Evolutionary conservation across 768 basidiomycete species (phyloP).

Genomic region (Pisolithus orientalis): DNA sequence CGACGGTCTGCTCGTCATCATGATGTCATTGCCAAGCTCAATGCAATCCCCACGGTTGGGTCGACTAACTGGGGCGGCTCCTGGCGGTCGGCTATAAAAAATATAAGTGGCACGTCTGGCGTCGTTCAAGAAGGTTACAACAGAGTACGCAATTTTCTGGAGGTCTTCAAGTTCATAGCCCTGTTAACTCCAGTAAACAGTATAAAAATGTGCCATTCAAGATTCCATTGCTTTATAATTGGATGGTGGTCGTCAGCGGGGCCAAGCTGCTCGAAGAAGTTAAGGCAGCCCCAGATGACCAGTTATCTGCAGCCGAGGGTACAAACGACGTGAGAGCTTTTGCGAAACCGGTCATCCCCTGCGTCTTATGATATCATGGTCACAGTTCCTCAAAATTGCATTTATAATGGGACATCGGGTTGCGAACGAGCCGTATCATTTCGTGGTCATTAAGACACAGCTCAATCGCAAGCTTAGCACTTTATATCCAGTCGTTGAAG

Average conservation of each 20-base stretch:
- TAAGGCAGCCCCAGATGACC: slow-evolving; percentile 31
- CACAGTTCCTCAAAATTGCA: slow-evolving; percentile 30
- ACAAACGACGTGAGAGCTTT: slow-evolving; percentile 27
- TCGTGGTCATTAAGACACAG: slow-evolving; percentile 17
- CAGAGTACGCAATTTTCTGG: not conserved
- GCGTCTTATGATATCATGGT: not conserved
- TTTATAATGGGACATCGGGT: slow-evolving; percentile 33
- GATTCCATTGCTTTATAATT: slow-evolving; percentile 20
- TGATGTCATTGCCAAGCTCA: not conserved
- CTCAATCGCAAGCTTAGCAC: slow-evolving; percentile 34
- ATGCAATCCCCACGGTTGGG: not conserved
- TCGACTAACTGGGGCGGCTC: not conserved
- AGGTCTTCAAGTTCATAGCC: not conserved
- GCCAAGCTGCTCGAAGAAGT: slow-evolving; percentile 33
- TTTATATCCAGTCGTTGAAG: slow-evolving; percentile 35
- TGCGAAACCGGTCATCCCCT: not conserved
- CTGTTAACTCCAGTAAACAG: slow-evolving; percentile 6
- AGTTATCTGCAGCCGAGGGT: slow-evolving; percentile 29
- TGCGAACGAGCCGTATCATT: slow-evolving; percentile 21
- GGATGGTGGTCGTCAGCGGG: slow-evolving; percentile 35
- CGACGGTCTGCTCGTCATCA: not conserved
- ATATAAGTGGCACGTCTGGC: not conserved
- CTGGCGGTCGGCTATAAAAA: not conserved
- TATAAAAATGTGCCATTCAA: slow-evolving; percentile 24
- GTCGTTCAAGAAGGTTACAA: not conserved